Conservation (phyloP, 306 rosid species). For the Rosa persica region DNA sequence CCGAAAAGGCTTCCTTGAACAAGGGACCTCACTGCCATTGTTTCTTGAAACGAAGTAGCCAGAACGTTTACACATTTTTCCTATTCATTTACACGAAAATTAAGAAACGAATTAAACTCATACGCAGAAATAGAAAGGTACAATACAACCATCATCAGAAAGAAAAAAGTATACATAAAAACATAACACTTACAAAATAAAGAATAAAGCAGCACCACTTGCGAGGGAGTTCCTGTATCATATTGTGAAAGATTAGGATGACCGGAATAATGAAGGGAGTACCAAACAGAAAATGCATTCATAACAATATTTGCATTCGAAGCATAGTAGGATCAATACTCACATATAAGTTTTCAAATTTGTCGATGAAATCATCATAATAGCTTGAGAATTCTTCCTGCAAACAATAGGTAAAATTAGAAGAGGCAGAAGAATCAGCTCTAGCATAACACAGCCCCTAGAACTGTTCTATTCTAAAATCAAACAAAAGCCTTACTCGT, state of each 20-base stretch:
- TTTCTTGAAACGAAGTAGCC: no score
- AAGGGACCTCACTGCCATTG: no score
- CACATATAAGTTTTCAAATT: not conserved
- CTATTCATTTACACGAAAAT: no score
- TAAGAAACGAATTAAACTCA: not conserved
- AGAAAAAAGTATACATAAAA: no score
- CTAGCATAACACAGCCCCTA: no score
- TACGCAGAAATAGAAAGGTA: no score
- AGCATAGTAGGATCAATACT: not conserved
- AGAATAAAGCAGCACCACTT: not conserved
- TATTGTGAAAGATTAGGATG: no score
- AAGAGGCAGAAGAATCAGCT: not conserved
- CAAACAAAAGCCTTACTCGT: not conserved
- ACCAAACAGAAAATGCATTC: no score
- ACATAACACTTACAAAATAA: not conserved
- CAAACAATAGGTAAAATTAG: not conserved
- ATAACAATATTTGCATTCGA: not conserved
- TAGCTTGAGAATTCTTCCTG: not conserved
- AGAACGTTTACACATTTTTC: no score
- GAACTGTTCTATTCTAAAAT: not conserved
- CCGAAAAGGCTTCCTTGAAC: no score
- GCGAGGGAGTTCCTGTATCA: not conserved
- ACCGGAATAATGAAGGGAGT: no score
- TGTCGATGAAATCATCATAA: not conserved
- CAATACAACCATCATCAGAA: no score